Conservation (phyloP, 768 basidiomycete species). For the Boletus rubescentipes region DNA sequence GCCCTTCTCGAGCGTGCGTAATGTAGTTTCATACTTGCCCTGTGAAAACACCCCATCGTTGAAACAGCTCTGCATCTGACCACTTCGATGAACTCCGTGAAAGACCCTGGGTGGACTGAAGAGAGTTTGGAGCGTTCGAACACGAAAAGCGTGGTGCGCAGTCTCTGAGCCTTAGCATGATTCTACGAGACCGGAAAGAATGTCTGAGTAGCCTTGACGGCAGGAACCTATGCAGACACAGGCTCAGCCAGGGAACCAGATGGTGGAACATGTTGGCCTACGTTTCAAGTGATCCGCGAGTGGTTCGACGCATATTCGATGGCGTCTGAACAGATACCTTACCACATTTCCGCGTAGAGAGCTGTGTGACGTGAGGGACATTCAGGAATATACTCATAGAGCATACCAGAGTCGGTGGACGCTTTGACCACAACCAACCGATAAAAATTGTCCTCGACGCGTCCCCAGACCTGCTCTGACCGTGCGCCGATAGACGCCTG, state of each 20-base stretch:
- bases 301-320: constrained; percentile 83
- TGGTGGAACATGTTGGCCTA: constrained; percentile 33
- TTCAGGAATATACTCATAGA: constrained; percentile 3
- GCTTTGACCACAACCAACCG: constrained; percentile 97
- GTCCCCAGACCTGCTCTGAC: constrained; percentile 89
- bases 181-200: constrained; percentile 97
- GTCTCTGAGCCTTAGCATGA: constrained; percentile 87
- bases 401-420: constrained; percentile 87
- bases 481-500: constrained; percentile 82
- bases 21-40: constrained; percentile 91
- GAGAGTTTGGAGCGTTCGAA: constrained; percentile 92
- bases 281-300: constrained; percentile 85
- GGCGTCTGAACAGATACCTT: constrained; percentile 68
- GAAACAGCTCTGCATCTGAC: constrained; percentile 43
- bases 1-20: constrained; percentile 97
- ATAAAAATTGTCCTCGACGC: constrained; percentile 98
- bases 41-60: constrained; percentile 30
- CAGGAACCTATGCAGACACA: constrained; percentile 58
- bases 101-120: constrained; percentile 87
- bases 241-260: constrained; percentile 3
- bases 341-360: constrained; percentile 89
- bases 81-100: constrained; percentile 86
- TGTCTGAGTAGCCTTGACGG: constrained; percentile 90
- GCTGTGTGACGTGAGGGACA: constrained; percentile 44
- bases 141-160: constrained; percentile 89